These are phyloP conservation scores for Iris macrosiphon DNA, from an alignment of 106 monocot species.

Conservation along the genomic window DNA sequence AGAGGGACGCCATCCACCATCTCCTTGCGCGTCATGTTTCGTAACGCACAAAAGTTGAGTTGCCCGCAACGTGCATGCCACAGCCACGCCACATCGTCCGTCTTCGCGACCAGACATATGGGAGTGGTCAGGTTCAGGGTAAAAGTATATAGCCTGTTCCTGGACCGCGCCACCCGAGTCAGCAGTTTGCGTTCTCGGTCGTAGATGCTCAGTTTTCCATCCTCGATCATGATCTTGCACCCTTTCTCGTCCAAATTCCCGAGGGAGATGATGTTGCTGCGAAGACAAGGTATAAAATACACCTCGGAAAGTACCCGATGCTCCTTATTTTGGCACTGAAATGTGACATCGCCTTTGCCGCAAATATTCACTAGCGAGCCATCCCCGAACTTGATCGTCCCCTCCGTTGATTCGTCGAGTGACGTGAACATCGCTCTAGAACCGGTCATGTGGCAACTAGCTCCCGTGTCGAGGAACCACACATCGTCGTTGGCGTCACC, in stretches of 20 bases:
- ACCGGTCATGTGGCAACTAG: constrained; percentile 4
- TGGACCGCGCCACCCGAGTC: background rate
- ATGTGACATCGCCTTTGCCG: background rate
- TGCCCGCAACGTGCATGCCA: constrained; percentile 12
- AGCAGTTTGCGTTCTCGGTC: constrained; percentile 1
- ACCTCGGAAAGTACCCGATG: constrained; percentile 1
- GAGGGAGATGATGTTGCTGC: constrained; percentile 3
- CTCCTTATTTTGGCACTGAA: background rate
- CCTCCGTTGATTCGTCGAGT: background rate
- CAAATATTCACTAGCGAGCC: background rate
- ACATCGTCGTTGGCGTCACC: too few relatives aligned
- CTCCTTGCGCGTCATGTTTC: background rate
- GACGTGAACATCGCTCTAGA: background rate
- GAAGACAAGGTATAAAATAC: background rate
- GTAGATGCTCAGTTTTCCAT: background rate
- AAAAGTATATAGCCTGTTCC: background rate
- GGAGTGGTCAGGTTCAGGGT: background rate
- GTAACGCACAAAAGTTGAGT: constrained; percentile 2
- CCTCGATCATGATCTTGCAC: background rate
- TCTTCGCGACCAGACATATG: background rate
- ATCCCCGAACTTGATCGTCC: background rate
- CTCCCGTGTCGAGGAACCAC: too few relatives aligned
- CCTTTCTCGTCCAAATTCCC: constrained; percentile 1
- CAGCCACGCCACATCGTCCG: constrained; percentile 1
- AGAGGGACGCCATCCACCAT: constrained; percentile 1